A percentile compares a stretch with the other conserved stretches of the same genome.
Conservation (phyloP, 2,329 filamentous ascomycete species). For the Fusarium poae region DNA sequence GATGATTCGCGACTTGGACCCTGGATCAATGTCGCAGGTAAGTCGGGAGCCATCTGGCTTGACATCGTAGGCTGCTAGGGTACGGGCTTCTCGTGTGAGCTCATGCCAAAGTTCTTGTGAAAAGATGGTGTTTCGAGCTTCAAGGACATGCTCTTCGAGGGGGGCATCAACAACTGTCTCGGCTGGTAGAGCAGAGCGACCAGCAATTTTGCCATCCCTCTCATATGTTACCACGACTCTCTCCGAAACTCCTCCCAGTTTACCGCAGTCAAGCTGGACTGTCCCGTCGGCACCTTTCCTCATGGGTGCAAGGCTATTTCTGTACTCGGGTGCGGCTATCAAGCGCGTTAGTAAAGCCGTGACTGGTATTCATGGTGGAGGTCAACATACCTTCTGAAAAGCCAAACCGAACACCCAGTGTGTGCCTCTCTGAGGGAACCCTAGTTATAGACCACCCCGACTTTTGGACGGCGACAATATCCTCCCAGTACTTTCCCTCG, state of each 20-base stretch:
- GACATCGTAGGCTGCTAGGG: constrained; percentile 78
- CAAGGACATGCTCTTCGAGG: constrained; percentile 76
- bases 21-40: constrained; percentile 65
- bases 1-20: constrained; percentile 66
- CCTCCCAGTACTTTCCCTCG: constrained; percentile 90
- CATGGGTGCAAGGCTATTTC: constrained; percentile 82
- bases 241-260: constrained; percentile 64
- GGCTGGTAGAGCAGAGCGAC: constrained; percentile 65
- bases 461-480: constrained; percentile 83
- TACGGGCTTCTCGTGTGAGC: constrained; percentile 83
- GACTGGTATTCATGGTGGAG: background rate
- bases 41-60: constrained; percentile 71
- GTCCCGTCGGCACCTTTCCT: constrained; percentile 79
- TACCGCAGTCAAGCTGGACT: constrained; percentile 77
- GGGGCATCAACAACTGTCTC: constrained; percentile 65
- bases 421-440: constrained; percentile 78
- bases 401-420: constrained; percentile 88
- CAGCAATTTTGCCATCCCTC: constrained; percentile 68
- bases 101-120: constrained; percentile 93
- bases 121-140: constrained; percentile 83
- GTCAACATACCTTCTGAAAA: constrained; percentile 76
- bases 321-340: constrained; percentile 68
- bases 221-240: constrained; percentile 77
- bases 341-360: constrained; percentile 45
- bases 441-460: constrained; percentile 89